Evolutionary conservation across 2,329 filamentous ascomycete genomes (phyloP), one percentile per base, ranked within the genome.

Genomic region (Aureobasidium uvarum): DNA sequence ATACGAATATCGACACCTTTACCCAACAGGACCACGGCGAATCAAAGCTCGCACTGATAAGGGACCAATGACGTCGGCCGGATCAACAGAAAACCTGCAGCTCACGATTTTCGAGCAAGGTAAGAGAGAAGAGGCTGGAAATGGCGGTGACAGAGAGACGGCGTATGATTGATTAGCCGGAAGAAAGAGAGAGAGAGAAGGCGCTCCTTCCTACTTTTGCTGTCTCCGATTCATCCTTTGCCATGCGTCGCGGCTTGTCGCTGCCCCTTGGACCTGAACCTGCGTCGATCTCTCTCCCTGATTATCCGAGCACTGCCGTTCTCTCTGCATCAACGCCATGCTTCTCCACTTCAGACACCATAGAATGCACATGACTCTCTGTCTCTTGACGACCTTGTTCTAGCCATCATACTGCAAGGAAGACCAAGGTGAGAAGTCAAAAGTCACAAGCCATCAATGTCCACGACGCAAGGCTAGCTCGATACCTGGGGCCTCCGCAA

Each of bases 1-100:
- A 51, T 31, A 51, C 48, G 36, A 46, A 38, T 62, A 62, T 48
- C 58, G n/a, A 50, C 58, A 33, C 18, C 31, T 28, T 23, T 31
- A 31, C 43, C 43, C 56, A 46, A 60, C 41, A 20, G 38, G 43
- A 7, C 14, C 31, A 39, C 45, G 58, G 58, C 45, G 33, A 51
- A 39, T 62, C 39, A 20, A 33, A n/a, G 43, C 33, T 36, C 33
- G 33, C 33, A 25, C 41, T 39, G 58, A 62, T 62, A 62, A 62
- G 45, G 43, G 23, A 51, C 58, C 58, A 51, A 62, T 62, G 58
- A 62, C 58, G 58, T 51, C 58, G 56, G 11, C 18, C 14, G 31
- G 58, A 62, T 51, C 58, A 62, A 51, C 43, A 51, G 31, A 41
- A 62, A 62, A 62, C n/a, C 43, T 41, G 50, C 58, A 62, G 43